Evolutionary conservation across 768 basidiomycete species (phyloP).

Genomic region (Leccinum uliginosum): DNA sequence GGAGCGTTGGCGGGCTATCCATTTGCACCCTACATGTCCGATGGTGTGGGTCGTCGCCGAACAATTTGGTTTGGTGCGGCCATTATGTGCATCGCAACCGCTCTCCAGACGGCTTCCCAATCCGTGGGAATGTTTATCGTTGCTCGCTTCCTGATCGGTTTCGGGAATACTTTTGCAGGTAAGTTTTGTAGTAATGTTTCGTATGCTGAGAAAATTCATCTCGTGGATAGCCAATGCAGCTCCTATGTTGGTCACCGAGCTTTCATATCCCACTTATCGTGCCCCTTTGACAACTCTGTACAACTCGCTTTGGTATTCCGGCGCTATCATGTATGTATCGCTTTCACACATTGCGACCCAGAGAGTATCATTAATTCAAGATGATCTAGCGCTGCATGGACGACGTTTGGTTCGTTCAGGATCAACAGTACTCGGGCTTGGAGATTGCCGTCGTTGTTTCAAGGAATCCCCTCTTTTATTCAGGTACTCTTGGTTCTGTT

Average conservation of each 20-base stretch:
- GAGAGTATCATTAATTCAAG: background rate
- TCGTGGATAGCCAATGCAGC: conserved; percentile 54
- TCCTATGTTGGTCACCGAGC: conserved; percentile 78
- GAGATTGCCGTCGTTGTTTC: conserved; percentile 74
- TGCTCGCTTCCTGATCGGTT: conserved; percentile 73
- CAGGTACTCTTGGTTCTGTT: conserved; percentile 66
- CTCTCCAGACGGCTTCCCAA: conserved; percentile 62
- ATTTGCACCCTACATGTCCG: conserved; percentile 66
- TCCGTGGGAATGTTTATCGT: conserved; percentile 80
- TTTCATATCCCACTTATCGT: conserved; percentile 79
- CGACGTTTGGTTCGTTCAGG: conserved; percentile 76
- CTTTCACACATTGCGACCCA: background rate
- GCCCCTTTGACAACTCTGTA: conserved; percentile 72
- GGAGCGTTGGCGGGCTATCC: conserved; percentile 66
- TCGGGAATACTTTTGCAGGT: conserved; percentile 69
- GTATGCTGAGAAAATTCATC: too few species aligned
- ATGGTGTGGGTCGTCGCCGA: conserved; percentile 64
- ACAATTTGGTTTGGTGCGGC: conserved; percentile 64
- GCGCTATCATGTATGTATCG: conserved; percentile 58
- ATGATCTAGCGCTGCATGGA: conserved; percentile 60
- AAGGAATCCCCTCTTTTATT: conserved; percentile 63
- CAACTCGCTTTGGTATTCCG: too few species aligned
- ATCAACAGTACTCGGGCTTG: conserved; percentile 68
- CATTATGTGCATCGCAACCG: conserved; percentile 65
- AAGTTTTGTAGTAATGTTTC: conserved; percentile 13